Percentiles rank a stretch among this genome's conserved stretches.
Conservation (phyloP, 768 basidiomycete genomes). For the Lyophyllum shimeji region DNA sequence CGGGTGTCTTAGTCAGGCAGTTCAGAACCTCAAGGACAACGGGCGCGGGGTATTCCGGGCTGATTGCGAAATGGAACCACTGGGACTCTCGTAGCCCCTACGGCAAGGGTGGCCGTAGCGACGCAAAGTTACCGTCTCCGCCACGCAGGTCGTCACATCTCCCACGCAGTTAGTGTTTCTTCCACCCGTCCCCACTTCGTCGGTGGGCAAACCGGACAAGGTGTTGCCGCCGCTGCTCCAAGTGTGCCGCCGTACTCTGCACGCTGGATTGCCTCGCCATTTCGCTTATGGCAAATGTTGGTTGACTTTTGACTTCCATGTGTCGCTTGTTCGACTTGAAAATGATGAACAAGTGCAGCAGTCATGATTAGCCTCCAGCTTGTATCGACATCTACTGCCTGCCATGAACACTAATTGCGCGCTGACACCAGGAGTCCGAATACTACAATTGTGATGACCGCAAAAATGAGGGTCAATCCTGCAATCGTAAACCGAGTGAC, state of each 20-base stretch:
- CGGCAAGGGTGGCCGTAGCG: conserved; percentile 26
- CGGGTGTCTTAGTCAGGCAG: conserved; percentile 35
- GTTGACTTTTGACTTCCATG: background rate
- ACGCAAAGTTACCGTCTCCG: conserved; percentile 16
- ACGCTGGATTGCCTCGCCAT: background rate
- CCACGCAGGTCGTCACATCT: background rate
- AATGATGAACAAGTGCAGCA: too few species aligned
- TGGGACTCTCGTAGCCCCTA: conserved; percentile 38
- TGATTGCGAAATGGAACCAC: background rate
- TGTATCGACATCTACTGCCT: too few species aligned
- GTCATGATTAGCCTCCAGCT: too few species aligned
- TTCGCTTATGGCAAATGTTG: background rate
- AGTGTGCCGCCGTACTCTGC: background rate
- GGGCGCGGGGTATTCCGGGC: conserved; percentile 36
- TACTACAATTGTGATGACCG: conserved; percentile 17
- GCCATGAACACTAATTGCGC: background rate
- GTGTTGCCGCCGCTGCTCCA: background rate
- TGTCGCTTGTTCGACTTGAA: background rate
- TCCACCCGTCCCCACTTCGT: background rate
- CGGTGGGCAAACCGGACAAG: background rate
- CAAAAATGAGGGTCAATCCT: conserved; percentile 28
- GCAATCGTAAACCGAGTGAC: conserved; percentile 47
- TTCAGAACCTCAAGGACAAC: conserved; percentile 33
- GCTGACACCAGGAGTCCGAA: conserved; percentile 19
- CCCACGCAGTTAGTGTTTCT: background rate